A percentile compares a stretch with the other conserved stretches of the same genome.
Evolutionary conservation across 2,329 filamentous ascomycete species (phyloP).

Genomic region (Chaetomiaceae sp.): DNA sequence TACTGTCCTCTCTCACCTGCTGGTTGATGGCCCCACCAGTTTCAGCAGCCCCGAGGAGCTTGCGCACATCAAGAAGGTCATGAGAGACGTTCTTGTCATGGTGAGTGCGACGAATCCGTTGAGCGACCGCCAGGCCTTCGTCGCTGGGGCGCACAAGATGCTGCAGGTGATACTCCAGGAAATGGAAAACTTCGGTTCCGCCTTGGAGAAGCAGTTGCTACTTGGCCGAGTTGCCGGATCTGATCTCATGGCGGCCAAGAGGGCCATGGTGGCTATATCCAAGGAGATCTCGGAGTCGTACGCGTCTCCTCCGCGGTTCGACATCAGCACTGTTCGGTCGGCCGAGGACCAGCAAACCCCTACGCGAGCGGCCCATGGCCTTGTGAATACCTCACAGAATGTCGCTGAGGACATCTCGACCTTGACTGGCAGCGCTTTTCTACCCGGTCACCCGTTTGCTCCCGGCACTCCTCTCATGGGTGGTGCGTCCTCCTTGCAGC

Average conservation of each 20-base stretch:
- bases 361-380: neutral
- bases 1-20: constrained; percentile 4
- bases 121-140: constrained; percentile 4
- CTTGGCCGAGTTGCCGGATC: neutral
- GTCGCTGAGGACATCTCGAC: neutral
- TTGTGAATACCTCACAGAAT: neutral
- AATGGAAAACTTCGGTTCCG: neutral
- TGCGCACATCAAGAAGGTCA: constrained; percentile 1
- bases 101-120: neutral
- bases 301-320: neutral
- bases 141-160: constrained; percentile 5
- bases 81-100: neutral
- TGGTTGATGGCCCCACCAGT: constrained; percentile 5
- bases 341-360: constrained; percentile 1
- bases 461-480: neutral
- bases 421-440: neutral
- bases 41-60: neutral
- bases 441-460: neutral
- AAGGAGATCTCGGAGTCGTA: constrained; percentile 3
- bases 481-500: neutral
- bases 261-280: constrained; percentile 5
- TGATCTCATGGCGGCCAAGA: neutral
- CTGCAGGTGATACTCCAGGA: constrained; percentile 9
- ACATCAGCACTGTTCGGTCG: neutral
- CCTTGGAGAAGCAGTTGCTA: constrained; percentile 11